Conservation (phyloP, 1,284 basidiomycete genomes). For the Sporisorium graminicola region DNA sequence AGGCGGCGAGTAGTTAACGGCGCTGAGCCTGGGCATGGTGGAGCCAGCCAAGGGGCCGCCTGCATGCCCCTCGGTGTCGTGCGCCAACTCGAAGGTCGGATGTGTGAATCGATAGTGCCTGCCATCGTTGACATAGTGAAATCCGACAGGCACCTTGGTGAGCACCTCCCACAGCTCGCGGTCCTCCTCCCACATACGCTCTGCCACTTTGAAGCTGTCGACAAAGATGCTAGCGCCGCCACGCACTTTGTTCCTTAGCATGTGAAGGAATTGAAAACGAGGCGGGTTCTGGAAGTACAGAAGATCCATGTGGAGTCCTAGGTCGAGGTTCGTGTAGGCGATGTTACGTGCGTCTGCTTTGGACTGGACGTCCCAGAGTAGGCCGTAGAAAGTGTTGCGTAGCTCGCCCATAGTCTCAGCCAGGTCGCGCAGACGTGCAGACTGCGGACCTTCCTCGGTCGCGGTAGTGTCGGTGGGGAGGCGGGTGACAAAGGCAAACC, state of each 20-base stretch:
- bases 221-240: conserved; percentile 92
- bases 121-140: conserved; percentile 91
- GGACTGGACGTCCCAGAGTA: conserved; percentile 88
- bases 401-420: conserved; percentile 77
- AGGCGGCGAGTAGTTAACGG: conserved; percentile 91
- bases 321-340: conserved; percentile 90
- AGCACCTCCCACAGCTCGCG: conserved; percentile 77
- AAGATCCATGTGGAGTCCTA: conserved; percentile 90
- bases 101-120: conserved; percentile 86
- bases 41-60: conserved; percentile 31
- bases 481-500: conserved; percentile 73
- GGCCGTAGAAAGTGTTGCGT: conserved; percentile 89
- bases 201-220: conserved; percentile 81
- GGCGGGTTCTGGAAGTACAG: conserved; percentile 75
- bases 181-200: conserved; percentile 74
- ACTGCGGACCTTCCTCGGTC: conserved; percentile 32
- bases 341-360: conserved; percentile 82
- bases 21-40: conserved; percentile 62
- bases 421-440: conserved; percentile 46
- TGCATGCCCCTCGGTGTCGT: conserved; percentile 48
- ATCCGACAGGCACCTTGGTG: conserved; percentile 78
- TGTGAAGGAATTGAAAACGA: conserved; percentile 91
- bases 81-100: conserved; percentile 80
- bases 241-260: conserved; percentile 77
- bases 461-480: conserved; percentile 74